phyloP scores from a whole-genome alignment of 306 rosid species.

The Pueraria montana region DNA sequence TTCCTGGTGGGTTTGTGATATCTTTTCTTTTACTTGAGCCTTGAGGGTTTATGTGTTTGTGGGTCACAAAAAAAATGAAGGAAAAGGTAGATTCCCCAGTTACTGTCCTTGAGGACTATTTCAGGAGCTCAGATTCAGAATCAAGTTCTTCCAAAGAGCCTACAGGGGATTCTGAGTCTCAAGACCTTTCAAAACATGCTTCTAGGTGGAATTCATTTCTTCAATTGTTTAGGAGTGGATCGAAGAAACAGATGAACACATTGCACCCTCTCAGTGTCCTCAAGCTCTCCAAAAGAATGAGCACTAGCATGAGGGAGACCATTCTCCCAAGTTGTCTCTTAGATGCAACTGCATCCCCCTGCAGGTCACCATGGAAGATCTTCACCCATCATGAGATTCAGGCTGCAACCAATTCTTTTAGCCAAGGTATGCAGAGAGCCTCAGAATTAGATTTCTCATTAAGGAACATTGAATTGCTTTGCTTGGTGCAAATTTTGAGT shows the following conservation, averaged over 20 bases:
- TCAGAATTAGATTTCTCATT: not conserved
- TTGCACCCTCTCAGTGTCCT: constrained; percentile 66
- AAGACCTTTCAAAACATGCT: constrained; percentile 52
- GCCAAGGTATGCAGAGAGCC: constrained; percentile 62
- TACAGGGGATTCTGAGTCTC: constrained; percentile 45
- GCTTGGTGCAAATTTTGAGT: not conserved
- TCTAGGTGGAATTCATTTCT: constrained; percentile 68
- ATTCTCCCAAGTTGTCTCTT: constrained; percentile 56
- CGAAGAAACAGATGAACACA: constrained; percentile 62
- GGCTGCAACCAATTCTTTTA: constrained; percentile 75
- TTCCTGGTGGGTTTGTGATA: constrained; percentile 47
- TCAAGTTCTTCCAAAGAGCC: constrained; percentile 74
- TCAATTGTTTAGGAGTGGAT: constrained; percentile 60
- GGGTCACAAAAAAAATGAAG: constrained; percentile 60
- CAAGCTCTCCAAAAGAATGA: constrained; percentile 72
- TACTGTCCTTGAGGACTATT: constrained; percentile 89
- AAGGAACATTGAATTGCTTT: not conserved
- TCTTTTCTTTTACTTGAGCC: constrained; percentile 14
- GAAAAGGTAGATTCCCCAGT: constrained; percentile 78
- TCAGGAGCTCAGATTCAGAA: constrained; percentile 85
- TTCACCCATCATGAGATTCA: constrained; percentile 76
- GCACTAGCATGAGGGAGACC: constrained; percentile 75
- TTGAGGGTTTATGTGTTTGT: not conserved
- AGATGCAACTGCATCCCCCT: constrained; percentile 56
- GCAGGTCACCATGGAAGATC: constrained; percentile 83